A percentile compares a stretch with the other conserved stretches of the same genome.
phyloP scores from a whole-genome alignment of 768 basidiomycete genomes.

The Dacryopinax spathularia region DNA sequence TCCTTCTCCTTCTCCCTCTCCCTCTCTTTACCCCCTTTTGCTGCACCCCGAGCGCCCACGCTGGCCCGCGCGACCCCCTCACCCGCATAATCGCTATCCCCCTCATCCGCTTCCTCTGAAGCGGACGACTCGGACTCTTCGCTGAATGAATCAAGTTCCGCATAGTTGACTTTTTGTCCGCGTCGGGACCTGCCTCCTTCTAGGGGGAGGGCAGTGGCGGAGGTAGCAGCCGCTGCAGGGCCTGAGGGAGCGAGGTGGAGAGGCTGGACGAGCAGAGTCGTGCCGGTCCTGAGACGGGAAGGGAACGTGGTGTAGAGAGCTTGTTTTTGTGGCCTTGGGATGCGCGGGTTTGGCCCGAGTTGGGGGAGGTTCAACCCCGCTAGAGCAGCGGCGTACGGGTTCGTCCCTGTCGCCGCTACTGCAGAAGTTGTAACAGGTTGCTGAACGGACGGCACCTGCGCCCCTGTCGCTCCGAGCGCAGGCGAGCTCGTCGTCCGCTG shows the following conservation, averaged over 20 bases:
- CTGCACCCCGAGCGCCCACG: slow-evolving; percentile 34
- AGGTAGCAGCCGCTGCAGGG: slow-evolving; percentile 20
- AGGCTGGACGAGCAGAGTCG: slow-evolving; percentile 83
- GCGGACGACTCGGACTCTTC: slow-evolving; percentile 51
- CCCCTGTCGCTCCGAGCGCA: not conserved
- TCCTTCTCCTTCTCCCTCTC: slow-evolving; percentile 21
- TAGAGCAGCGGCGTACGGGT: not conserved
- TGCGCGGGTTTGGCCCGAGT: not conserved
- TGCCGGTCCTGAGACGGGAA: slow-evolving; percentile 79
- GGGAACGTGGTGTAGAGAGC: slow-evolving; percentile 72
- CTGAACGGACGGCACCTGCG: no score
- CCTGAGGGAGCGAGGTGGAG: slow-evolving; percentile 32
- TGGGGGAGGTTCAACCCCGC: not conserved
- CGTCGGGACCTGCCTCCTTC: slow-evolving; percentile 36
- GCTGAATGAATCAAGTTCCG: slow-evolving; percentile 53
- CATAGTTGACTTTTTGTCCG: slow-evolving; percentile 67
- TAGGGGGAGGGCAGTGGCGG: slow-evolving; percentile 15
- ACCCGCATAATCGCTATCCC: slow-evolving; percentile 57
- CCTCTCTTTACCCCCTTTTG: slow-evolving; percentile 31
- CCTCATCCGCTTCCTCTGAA: slow-evolving; percentile 54
- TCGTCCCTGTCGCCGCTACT: not conserved
- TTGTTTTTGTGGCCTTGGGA: slow-evolving; percentile 28
- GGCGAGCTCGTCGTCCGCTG: not conserved
- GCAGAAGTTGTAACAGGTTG: not conserved
- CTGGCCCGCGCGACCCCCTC: slow-evolving; percentile 21